Base-by-base conservation (phyloP, 2,329 filamentous ascomycete species). In the Colletotrichum neosansevieriae region DNA sequence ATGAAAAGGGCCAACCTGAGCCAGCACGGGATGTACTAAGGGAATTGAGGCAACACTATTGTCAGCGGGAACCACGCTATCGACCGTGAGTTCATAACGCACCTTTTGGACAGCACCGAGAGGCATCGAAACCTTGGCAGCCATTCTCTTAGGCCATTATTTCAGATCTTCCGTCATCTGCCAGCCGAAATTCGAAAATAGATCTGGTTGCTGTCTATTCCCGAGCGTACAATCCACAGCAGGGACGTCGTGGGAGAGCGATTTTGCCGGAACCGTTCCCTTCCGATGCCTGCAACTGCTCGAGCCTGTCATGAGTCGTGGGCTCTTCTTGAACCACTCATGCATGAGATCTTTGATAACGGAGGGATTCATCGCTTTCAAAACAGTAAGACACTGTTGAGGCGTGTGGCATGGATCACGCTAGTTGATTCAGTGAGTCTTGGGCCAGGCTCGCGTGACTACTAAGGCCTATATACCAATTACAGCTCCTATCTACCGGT, bases 1-100 rank as follows among this genome's bases (percentile, higher is more conserved):
- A n/a, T 4, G n/a, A 6, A 0, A 6, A 17, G 0, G 36, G 21
- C 13, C n/a, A 17, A 1, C 32, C 21, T 12, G 2, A 15, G 2
- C 10, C 42, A 29, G 0, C 5, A 9, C 32, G 34, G 1, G 13
- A 58, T 3, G 12, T 58, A 0, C 13, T 51, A 7, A 11, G 15
- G 11, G 21, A 49, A 6, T n/a, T 50, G 24, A 0, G 11, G 2
- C 1, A 50, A 38, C 7, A 11, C 19, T 2, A 13, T 58, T 15
- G 6, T 50, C 1, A 9, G 60, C 32, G 34, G 44, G 0, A 63
- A 50, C 9, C 4, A 10, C 10, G 15, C 32, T 2, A 15, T 1
- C 5, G 60, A 57, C 29, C 1, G 17, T 1, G 21, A 0, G 1
- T 47, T 57, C 15, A 15, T 50, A 0, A 21, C 6, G 0, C 2